Evolutionary conservation across 352 stramenopile species (phyloP).

Genomic region (Phytopythium aichiense): DNA sequence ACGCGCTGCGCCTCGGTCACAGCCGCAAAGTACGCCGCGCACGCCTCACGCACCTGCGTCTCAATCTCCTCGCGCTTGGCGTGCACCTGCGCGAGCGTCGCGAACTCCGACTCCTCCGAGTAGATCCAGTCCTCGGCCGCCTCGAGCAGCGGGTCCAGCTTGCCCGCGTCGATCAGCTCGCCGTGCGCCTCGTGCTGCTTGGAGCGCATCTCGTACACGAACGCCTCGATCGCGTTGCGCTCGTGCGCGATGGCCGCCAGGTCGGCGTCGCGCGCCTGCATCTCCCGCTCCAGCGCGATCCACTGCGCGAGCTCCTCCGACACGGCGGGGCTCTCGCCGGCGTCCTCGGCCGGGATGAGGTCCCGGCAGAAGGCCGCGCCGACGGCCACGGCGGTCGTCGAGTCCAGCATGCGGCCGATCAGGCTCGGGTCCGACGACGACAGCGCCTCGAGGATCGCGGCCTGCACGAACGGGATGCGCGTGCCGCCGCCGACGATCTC

Average conservation of each 20-base stretch:
- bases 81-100: slow-evolving; percentile 49
- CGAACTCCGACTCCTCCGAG: slow-evolving; percentile 80
- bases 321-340: slow-evolving; percentile 19
- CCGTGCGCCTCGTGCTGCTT: slow-evolving; percentile 68
- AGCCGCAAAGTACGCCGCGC: slow-evolving; percentile 66
- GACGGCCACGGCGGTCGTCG: slow-evolving; percentile 75
- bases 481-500: slow-evolving; percentile 91
- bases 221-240: slow-evolving; percentile 88
- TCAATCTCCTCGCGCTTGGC: slow-evolving; percentile 56
- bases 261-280: slow-evolving; percentile 68
- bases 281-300: slow-evolving; percentile 55
- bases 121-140: slow-evolving; percentile 91
- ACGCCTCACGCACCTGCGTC: slow-evolving; percentile 41
- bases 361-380: slow-evolving; percentile 58
- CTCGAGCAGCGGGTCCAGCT: slow-evolving; percentile 68
- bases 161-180: slow-evolving; percentile 56
- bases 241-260: slow-evolving; percentile 72
- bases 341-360: slow-evolving; percentile 6
- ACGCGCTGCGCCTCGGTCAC: slow-evolving; percentile 55
- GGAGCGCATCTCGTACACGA: slow-evolving; percentile 89
- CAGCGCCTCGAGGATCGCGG: slow-evolving; percentile 52
- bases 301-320: slow-evolving; percentile 29
- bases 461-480: slow-evolving; percentile 84
- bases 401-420: slow-evolving; percentile 88
- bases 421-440: slow-evolving; percentile 36